phyloP scores from a whole-genome alignment of 2,329 filamentous ascomycete species.

The Trematosphaeria pertusa region DNA sequence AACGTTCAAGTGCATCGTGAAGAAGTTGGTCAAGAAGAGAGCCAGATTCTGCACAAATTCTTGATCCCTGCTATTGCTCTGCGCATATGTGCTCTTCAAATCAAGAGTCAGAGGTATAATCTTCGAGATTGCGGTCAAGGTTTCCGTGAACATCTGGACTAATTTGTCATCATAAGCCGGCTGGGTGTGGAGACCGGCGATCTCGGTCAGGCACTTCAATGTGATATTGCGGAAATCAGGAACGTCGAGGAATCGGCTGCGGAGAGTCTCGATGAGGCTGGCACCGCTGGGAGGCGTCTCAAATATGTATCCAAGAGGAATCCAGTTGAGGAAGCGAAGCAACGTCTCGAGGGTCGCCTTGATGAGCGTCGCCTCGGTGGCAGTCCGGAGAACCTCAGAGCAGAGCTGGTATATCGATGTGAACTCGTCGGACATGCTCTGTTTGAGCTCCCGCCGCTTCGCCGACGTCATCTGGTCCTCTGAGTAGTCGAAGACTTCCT shows the following conservation, averaged over 20 bases:
- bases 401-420: conserved; percentile 98
- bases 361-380: conserved; percentile 85
- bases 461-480: conserved; percentile 99
- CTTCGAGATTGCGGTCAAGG: conserved; percentile 87
- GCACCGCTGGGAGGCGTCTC: conserved; percentile 73
- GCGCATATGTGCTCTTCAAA: conserved; percentile 87
- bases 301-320: conserved; percentile 97
- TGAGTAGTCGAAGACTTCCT: conserved; percentile 99
- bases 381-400: conserved; percentile 90
- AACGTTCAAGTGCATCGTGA: conserved; percentile 88
- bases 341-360: conserved; percentile 97
- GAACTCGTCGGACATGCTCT: conserved; percentile 98
- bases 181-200: conserved; percentile 90
- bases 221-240: conserved; percentile 97
- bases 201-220: conserved; percentile 95
- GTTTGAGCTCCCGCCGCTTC: conserved; percentile 96
- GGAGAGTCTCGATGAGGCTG: conserved; percentile 86
- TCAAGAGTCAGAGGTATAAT: conserved; percentile 92
- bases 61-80: conserved; percentile 91
- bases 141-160: conserved; percentile 98
- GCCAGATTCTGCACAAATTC: conserved; percentile 98
- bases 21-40: conserved; percentile 96
- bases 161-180: conserved; percentile 91
- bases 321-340: conserved; percentile 98
- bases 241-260: conserved; percentile 88